Evolutionary conservation across 129 eudicot genomes (phyloP), one percentile per base, ranked within the genome.

Genomic region (Solidago caesia): DNA sequence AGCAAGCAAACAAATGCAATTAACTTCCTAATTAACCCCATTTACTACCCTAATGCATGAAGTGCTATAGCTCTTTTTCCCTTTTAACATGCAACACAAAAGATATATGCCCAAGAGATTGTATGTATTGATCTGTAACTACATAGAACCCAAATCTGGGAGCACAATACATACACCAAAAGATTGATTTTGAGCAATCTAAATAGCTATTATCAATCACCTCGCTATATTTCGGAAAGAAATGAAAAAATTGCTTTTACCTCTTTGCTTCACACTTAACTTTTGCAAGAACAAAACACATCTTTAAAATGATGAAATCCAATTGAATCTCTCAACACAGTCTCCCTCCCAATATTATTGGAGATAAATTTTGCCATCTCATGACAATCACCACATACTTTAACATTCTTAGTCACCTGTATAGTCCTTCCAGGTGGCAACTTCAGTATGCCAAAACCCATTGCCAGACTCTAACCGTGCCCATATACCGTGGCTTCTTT

Each of bases 271-370:
- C 79, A 33, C 39, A n/a, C n/a, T n/a, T n/a, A n/a, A n/a, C n/a
- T n/a, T n/a, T n/a, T 84, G 69, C 96, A 89, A 71, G 92, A 86
- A 73, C 96, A 89, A 49, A 51, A 76, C 14, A 86, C 96, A 79
- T 89, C 86, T 74, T 81, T 87, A 82, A 89, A 89, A 84, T 84
- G 89, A 76, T 89, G 96, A 77, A 82, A 89, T 39, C 91, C 82
- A 47, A 68, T 75, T 0, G 83, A 84, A 86, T 89, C 96, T 80
- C 92, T 79, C 71, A 87, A 79, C 55, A 89, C 59, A 72, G 87
- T 84, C 78, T 89, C 79, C 71, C 89, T 86, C 4, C 88, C 81
- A 69, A 73, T 52, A 39, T 46, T 73, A 78, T 83, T 86, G n/a
- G 96, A 87, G 44, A 89, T 78, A 79, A 82, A 83, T 52, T 85